phyloP scores from a whole-genome alignment of 208 protist genomes.

The Acanthamoeba lenticulata region DNA sequence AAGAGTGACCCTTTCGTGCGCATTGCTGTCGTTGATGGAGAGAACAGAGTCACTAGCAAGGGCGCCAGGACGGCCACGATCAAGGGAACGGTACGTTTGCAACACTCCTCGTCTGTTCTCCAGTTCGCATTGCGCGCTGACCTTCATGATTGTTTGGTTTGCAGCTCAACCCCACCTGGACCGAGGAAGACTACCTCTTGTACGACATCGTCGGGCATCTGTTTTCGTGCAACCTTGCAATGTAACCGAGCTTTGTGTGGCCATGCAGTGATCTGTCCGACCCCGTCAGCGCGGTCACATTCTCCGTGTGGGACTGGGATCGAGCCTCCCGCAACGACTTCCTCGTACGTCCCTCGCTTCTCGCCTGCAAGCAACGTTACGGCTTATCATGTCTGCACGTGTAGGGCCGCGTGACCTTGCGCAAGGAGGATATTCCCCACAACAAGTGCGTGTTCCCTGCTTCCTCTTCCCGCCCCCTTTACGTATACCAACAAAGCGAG shows the following conservation, averaged over 20 bases:
- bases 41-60: neutral
- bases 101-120: neutral
- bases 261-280: neutral
- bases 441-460: neutral
- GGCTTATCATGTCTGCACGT: neutral
- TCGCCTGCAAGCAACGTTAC: neutral
- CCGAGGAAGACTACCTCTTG: neutral
- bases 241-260: neutral
- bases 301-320: neutral
- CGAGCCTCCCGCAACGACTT: neutral
- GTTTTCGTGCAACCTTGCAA: neutral
- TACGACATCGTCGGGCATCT: neutral
- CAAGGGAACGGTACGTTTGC: neutral
- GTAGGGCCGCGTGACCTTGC: neutral
- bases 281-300: neutral
- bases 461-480: neutral
- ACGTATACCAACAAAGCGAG: neutral
- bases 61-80: neutral
- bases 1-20: conserved; percentile 42
- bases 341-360: neutral
- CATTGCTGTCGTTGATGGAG: neutral
- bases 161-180: neutral
- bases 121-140: neutral
- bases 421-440: neutral
- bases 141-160: neutral